Evolutionary conservation across 305 asterid species (phyloP).

Genomic region (Lippia alba): DNA sequence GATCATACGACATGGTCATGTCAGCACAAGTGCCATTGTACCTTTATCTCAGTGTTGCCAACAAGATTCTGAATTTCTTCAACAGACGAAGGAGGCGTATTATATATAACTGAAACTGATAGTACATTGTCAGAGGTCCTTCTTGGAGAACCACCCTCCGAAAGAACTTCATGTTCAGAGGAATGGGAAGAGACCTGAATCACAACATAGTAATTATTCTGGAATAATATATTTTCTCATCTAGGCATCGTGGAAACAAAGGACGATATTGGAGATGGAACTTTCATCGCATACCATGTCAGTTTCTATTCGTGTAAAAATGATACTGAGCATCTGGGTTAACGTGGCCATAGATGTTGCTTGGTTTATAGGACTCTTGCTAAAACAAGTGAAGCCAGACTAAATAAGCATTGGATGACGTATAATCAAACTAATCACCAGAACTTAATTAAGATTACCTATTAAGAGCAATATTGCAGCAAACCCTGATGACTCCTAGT

Average conservation of each 20-base stretch:
- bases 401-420: conserved; percentile 42
- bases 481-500: conserved; percentile 89
- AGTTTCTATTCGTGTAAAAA: conserved; percentile 82
- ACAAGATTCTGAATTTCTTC: conserved; percentile 81
- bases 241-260: conserved; percentile 34
- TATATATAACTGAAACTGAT: conserved; percentile 48
- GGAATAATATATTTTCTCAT: conserved; percentile 18
- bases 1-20: conserved; percentile 26
- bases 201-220: conserved; percentile 34
- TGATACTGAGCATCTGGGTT: conserved; percentile 90
- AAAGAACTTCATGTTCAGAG: conserved; percentile 50
- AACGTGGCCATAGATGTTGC: conserved; percentile 96
- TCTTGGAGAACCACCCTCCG: conserved; percentile 47
- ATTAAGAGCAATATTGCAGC: conserved; percentile 93
- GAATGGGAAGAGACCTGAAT: conserved; percentile 61
- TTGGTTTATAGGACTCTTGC: conserved; percentile 98
- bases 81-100: conserved; percentile 54
- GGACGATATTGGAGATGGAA: conserved; percentile 26
- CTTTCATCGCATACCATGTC: conserved; percentile 63
- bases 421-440: conserved; percentile 35
- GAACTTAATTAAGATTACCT: conserved; percentile 61
- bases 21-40: conserved; percentile 33
- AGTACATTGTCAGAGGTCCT: conserved; percentile 47
- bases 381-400: conserved; percentile 53
- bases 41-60: conserved; percentile 93